These are phyloP conservation scores for Prunus fruticosa DNA, from an alignment of 306 rosid species.

Conservation along the genomic window DNA sequence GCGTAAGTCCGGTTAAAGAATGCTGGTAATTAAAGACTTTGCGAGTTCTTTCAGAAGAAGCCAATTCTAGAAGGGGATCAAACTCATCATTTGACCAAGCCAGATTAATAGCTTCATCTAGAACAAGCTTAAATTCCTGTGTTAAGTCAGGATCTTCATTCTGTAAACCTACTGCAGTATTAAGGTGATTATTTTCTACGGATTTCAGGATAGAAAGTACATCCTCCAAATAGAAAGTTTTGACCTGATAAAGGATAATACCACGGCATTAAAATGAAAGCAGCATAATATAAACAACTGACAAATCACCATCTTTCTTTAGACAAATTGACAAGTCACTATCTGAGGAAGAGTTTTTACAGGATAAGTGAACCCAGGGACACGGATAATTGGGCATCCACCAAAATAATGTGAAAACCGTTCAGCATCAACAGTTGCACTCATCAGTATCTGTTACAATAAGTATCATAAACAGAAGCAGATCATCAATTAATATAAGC, in stretches of 20 bases:
- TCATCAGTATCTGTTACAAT: conserved; percentile 75
- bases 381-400: conserved; percentile 77
- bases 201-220: conserved; percentile 65
- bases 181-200: conserved; percentile 50
- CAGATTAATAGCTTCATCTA: conserved; percentile 81
- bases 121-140: conserved; percentile 61
- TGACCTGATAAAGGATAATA: conserved; percentile 58
- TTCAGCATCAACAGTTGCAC: conserved; percentile 83
- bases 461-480: neutral
- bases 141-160: conserved; percentile 37
- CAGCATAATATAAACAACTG: conserved; percentile 5
- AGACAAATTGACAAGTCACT: conserved; percentile 12
- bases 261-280: conserved; percentile 6
- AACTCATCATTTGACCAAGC: conserved; percentile 84
- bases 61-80: conserved; percentile 69
- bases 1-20: conserved; percentile 67
- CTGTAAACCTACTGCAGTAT: conserved; percentile 28
- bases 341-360: conserved; percentile 41
- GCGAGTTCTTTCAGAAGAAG: conserved; percentile 53
- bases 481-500: neutral
- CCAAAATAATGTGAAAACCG: conserved; percentile 95
- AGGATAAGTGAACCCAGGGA: conserved; percentile 95
- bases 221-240: conserved; percentile 82
- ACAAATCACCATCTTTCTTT: conserved; percentile 1
- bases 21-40: conserved; percentile 75